Conservation (phyloP, 75 land plant genomes). For the Adiantum capillusveneris region DNA sequence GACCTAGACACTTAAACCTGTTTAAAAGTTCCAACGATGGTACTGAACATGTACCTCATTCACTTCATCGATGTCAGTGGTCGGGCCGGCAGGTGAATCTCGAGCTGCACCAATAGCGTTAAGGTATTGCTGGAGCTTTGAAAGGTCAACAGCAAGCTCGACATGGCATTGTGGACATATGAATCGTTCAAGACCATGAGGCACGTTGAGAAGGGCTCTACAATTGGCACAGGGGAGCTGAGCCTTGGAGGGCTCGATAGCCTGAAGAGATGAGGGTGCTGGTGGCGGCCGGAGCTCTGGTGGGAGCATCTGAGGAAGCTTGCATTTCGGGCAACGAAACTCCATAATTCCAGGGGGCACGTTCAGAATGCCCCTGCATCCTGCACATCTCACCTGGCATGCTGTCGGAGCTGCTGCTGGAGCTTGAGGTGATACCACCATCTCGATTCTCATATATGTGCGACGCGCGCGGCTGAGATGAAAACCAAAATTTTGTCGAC, state of each 20-base stretch:
- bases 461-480: too few species aligned
- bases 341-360: conserved; percentile 63
- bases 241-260: conserved; percentile 78
- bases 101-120: conserved; percentile 7
- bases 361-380: conserved; percentile 60
- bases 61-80: conserved; percentile 5
- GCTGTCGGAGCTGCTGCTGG: conserved; percentile 16
- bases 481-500: too few species aligned
- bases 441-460: too few species aligned
- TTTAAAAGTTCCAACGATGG: too few species aligned
- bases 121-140: conserved; percentile 45
- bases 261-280: conserved; percentile 28
- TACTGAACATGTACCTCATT: conserved; percentile 16
- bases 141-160: conserved; percentile 65
- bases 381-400: conserved; percentile 87
- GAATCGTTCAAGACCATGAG: conserved; percentile 70
- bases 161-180: conserved; percentile 80
- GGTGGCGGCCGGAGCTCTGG: conserved; percentile 36
- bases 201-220: conserved; percentile 81
- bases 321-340: conserved; percentile 81
- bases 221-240: conserved; percentile 91
- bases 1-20: too few species aligned
- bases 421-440: conserved; percentile 7
- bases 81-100: not conserved
- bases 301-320: conserved; percentile 80